Percentiles rank a stretch among this genome's conserved stretches.
These are phyloP conservation scores for Choiromyces venosus DNA, from an alignment of 495 filamentous ascomycete genomes.

Conservation along the genomic window DNA sequence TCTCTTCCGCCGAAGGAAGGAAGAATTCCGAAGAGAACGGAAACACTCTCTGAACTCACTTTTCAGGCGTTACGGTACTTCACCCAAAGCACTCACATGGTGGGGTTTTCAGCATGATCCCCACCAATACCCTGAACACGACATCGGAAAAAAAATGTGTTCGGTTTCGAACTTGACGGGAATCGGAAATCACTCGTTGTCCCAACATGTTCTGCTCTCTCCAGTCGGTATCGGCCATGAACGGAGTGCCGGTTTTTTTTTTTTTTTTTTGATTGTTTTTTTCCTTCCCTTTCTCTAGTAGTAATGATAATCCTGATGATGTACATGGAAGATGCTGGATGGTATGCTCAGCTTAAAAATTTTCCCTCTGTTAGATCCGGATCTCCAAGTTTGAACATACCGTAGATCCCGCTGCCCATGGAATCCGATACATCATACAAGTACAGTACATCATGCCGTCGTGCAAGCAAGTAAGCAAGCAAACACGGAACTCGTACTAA, in stretches of 20 bases:
- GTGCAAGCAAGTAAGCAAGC: not conserved
- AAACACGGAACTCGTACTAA: not conserved
- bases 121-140: not conserved
- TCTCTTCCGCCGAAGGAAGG: not conserved
- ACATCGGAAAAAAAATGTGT: not conserved
- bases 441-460: too few species aligned
- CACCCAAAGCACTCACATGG: not conserved
- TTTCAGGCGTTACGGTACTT: not conserved
- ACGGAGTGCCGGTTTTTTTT: not conserved
- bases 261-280: not conserved
- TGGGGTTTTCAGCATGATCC: not conserved
- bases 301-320: not conserved
- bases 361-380: not conserved
- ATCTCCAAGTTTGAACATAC: constrained; percentile 1
- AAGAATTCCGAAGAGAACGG: not conserved
- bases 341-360: not conserved
- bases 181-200: not conserved
- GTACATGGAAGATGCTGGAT: not conserved
- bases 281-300: not conserved
- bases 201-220: not conserved
- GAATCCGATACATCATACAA: not conserved
- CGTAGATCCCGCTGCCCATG: not conserved
- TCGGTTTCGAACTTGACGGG: not conserved
- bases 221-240: not conserved
- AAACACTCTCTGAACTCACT: not conserved